phyloP scores from a whole-genome alignment of 2,329 filamentous ascomycete species.

The Colletotrichum spinosum region DNA sequence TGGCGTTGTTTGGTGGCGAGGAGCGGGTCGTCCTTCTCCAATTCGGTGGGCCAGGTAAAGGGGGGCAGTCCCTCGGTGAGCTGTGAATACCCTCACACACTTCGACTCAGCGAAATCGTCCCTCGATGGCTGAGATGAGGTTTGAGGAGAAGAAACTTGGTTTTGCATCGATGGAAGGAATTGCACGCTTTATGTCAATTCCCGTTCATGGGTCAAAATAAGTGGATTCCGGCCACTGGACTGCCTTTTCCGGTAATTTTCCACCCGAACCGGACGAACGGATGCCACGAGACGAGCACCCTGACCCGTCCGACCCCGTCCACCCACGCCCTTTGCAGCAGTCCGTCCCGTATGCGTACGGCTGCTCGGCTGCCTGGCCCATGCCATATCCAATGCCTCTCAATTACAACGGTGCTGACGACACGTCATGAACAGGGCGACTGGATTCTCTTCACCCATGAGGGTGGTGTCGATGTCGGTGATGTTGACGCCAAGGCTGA shows the following conservation, averaged over 20 bases:
- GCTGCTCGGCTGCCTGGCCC: constrained; percentile 17
- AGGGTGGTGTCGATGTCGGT: constrained; percentile 99
- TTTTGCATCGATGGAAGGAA: constrained; percentile 29
- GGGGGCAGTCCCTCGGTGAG: constrained; percentile 31
- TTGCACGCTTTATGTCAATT: constrained; percentile 37
- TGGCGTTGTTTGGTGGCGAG: neutral
- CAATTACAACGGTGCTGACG: constrained; percentile 25
- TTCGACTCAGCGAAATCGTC: constrained; percentile 22
- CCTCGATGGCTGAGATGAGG: constrained; percentile 12
- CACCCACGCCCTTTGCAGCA: constrained; percentile 28
- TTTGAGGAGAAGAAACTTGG: constrained; percentile 19
- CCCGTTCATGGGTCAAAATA: constrained; percentile 36
- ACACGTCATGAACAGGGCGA: constrained; percentile 75
- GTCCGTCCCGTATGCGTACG: constrained; percentile 11
- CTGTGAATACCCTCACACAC: constrained; percentile 21
- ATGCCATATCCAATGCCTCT: neutral
- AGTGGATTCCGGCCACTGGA: constrained; percentile 35
- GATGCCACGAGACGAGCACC: constrained; percentile 49
- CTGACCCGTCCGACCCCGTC: constrained; percentile 26
- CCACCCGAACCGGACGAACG: constrained; percentile 51
- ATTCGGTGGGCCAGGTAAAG: constrained; percentile 11
- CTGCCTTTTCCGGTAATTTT: constrained; percentile 42
- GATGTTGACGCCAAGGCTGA: constrained; percentile 99
- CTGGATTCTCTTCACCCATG: constrained; percentile 99
- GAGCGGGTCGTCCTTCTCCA: constrained; percentile 20